These are phyloP conservation scores for Suhomyces wounanorum DNA, from an alignment of 1,139 yeast genomes.

Conservation along the genomic window DNA sequence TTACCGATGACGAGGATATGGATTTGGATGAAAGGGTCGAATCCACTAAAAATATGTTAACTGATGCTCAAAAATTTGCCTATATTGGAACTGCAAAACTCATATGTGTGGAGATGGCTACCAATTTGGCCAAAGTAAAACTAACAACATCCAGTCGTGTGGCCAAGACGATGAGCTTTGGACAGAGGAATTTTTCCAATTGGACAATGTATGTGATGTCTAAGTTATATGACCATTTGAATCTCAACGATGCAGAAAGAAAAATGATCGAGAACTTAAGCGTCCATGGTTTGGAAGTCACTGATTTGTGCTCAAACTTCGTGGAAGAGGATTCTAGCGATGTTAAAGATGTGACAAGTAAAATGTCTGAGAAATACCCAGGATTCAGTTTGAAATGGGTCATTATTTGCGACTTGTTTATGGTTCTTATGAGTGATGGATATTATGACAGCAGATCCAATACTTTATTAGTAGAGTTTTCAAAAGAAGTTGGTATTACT, in stretches of 20 bases:
- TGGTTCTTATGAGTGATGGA: slow-evolving; percentile 79
- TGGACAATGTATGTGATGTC: slow-evolving; percentile 81
- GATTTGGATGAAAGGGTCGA: slow-evolving; percentile 66
- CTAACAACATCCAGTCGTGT: slow-evolving; percentile 53
- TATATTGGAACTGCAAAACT: slow-evolving; percentile 85
- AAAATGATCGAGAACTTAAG: slow-evolving; percentile 87
- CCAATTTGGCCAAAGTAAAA: slow-evolving; percentile 64
- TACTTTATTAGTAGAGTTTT: slow-evolving; percentile 68
- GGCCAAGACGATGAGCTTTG: slow-evolving; percentile 61
- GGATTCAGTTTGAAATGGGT: slow-evolving; percentile 92
- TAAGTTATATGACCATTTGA: slow-evolving; percentile 80
- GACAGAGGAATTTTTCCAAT: slow-evolving; percentile 78
- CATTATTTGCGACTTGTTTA: slow-evolving; percentile 82
- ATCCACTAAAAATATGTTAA: slow-evolving; percentile 77
- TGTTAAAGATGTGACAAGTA: slow-evolving; percentile 7
- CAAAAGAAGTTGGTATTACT: slow-evolving; percentile 57
- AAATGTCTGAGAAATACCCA: slow-evolving; percentile 16
- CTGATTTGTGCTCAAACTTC: slow-evolving; percentile 67
- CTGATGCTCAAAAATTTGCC: slow-evolving; percentile 86
- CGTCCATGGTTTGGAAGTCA: slow-evolving; percentile 75
- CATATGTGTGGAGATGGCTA: slow-evolving; percentile 78
- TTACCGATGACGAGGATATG: slow-evolving; percentile 38
- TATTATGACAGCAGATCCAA: slow-evolving; percentile 89
- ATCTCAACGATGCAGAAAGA: slow-evolving; percentile 69
- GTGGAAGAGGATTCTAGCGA: slow-evolving; percentile 25